phyloP scores from a whole-genome alignment of 208 protist genomes.

The Acanthamoeba lenticulata region DNA sequence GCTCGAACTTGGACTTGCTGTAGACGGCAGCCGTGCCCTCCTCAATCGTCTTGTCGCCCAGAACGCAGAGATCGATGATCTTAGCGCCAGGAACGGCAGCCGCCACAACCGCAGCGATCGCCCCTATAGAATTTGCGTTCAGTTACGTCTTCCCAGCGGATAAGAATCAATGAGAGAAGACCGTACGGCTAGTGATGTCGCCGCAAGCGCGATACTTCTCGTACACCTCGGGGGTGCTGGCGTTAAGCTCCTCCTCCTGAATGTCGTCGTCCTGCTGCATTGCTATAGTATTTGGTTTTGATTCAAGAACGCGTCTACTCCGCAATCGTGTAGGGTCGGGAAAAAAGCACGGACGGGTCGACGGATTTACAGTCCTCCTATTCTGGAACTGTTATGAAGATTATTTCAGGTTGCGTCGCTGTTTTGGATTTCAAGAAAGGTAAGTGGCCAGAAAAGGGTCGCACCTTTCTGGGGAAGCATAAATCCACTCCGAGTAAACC shows the following conservation, averaged over 20 bases:
- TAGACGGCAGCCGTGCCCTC: slow-evolving; percentile 81
- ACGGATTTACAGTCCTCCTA: too few species aligned
- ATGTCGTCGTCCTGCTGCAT: slow-evolving; percentile 36
- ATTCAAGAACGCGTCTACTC: neutral
- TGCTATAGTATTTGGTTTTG: neutral
- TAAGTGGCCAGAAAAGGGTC: too few species aligned
- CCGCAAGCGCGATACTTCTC: slow-evolving; percentile 41
- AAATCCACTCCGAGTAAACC: too few species aligned
- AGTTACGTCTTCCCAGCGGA: neutral
- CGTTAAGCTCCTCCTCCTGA: slow-evolving; percentile 59
- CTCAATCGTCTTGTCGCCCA: slow-evolving; percentile 84
- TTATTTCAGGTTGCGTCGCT: too few species aligned
- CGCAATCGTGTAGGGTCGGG: too few species aligned
- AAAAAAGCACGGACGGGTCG: too few species aligned
- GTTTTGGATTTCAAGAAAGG: too few species aligned
- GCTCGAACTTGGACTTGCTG: slow-evolving; percentile 90
- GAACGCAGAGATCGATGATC: slow-evolving; percentile 81
- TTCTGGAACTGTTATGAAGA: too few species aligned
- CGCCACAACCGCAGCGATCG: slow-evolving; percentile 91
- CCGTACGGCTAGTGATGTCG: slow-evolving; percentile 63
- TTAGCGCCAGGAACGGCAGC: slow-evolving; percentile 90
- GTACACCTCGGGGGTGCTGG: slow-evolving; percentile 50
- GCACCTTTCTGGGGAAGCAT: too few species aligned
- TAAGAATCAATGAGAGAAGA: neutral
- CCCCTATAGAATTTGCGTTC: slow-evolving; percentile 79